Base-by-base conservation (phyloP, 352 stramenopile species). In the Thraustotheca clavata region DNA sequence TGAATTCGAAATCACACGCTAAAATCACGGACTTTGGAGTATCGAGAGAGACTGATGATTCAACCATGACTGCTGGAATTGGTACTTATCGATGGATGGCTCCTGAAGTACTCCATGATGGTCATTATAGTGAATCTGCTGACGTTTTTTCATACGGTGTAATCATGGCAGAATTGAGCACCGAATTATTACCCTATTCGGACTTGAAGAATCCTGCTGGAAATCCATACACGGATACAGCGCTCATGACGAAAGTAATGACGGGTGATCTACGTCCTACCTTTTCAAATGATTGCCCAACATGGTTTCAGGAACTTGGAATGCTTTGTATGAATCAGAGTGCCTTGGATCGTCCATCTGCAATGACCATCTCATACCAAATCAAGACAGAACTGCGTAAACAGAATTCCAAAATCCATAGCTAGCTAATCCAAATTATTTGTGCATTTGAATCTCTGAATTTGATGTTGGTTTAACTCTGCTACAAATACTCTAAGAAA, bases 101-200 rank as follows among this genome's bases (percentile, higher is more conserved):
- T 4, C 57, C 57, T n/a, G 57, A 65, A 29, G 47, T 65, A 20
- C 41, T 65, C 38, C 46, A 54, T 22, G 20, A 54, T 46, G 47
- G 47, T 46, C 57, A 65, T 46, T 65, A 65, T n/a, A 40, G 41
- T 14, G 35, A 36, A 16, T 40, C 55, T 9, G 55, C 55, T 12
- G 55, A 63, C 27, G 24, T 63, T 29, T 63, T 40, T 35, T 63
- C 55, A 0, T 63, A 79, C 41, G 74, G 76, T 43, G 80, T 94
- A 59, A 83, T 94, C 68, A 73, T 94, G 26, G 87, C 75, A 41
- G 85, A 94, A 67, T 71, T 94, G 26, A 80, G 90, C 22, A 54
- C 55, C 12, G 11, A 57, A 8, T 31, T 24, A 0, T n/a, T 63
- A 3, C 55, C 55, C 26, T 63, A 63, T 41, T 24, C 33, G 5